These are phyloP conservation scores for Cyclaneusma minus DNA, from an alignment of 2,329 filamentous ascomycete species.

Conservation along the genomic window DNA sequence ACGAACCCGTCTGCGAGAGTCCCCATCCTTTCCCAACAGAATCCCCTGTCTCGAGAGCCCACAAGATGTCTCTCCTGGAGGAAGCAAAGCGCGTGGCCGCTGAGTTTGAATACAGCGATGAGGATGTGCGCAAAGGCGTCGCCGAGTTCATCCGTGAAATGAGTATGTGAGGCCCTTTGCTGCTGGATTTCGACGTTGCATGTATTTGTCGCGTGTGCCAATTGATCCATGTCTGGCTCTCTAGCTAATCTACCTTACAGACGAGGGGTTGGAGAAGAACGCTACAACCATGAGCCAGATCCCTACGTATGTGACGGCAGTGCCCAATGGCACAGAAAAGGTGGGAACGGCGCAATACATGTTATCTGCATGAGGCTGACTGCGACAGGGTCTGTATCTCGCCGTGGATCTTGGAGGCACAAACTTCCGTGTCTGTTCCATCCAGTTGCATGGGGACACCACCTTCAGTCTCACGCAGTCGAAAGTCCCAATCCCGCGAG, in stretches of 20 bases:
- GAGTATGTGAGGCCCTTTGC: constrained; percentile 31
- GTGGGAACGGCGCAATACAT: constrained; percentile 26
- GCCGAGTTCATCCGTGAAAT: constrained; percentile 78
- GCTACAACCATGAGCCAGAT: constrained; percentile 84
- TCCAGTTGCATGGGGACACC: constrained; percentile 82
- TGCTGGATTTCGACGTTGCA: constrained; percentile 6
- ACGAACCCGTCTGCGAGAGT: constrained; percentile 37
- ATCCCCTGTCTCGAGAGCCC: constrained; percentile 36
- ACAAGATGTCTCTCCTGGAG: constrained; percentile 45
- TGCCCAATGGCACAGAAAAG: constrained; percentile 96
- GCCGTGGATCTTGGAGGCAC: constrained; percentile 96
- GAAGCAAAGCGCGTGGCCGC: constrained; percentile 69
- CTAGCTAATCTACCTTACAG: constrained; percentile 24
- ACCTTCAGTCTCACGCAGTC: constrained; percentile 88
- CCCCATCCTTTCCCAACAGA: constrained; percentile 36
- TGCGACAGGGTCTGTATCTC: constrained; percentile 62
- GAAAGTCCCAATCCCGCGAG: constrained; percentile 79
- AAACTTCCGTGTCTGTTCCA: constrained; percentile 95
- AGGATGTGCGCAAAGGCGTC: constrained; percentile 66
- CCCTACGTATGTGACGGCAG: constrained; percentile 87
- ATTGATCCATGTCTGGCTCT: not conserved
- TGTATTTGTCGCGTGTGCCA: not conserved
- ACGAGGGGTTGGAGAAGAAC: constrained; percentile 66
- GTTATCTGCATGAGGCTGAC: constrained; percentile 5
- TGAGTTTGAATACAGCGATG: constrained; percentile 72